Conservation (phyloP, 108 stramenopile genomes). For the Cafeteria roenbergensis region DNA sequence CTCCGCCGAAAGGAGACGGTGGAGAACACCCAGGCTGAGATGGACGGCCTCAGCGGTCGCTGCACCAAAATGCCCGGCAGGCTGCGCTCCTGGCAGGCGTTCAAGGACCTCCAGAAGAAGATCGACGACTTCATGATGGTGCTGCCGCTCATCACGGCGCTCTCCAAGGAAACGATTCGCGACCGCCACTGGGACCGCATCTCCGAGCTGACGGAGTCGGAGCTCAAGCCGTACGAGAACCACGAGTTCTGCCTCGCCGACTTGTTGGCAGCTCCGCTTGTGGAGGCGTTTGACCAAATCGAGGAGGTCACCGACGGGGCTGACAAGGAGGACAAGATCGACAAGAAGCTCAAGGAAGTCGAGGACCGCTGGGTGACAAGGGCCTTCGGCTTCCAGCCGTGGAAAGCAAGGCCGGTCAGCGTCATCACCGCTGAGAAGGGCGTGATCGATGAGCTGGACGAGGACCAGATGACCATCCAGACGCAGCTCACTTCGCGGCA, state of each 20-base stretch:
- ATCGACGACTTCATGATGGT: constrained; percentile 38
- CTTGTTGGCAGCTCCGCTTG: constrained; percentile 6
- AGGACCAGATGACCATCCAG: constrained; percentile 47
- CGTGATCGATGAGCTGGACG: constrained; percentile 49
- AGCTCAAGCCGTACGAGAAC: constrained; percentile 21
- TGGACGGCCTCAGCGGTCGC: constrained; percentile 31
- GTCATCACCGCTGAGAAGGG: constrained; percentile 24
- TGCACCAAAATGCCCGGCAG: constrained; percentile 44
- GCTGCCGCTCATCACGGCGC: constrained; percentile 40
- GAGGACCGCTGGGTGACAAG: constrained; percentile 36
- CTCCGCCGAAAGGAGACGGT: constrained; percentile 26
- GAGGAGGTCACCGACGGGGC: constrained; percentile 48
- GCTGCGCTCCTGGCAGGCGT: constrained; percentile 45
- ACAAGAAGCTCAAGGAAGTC: constrained; percentile 35
- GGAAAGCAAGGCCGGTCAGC: constrained; percentile 32
- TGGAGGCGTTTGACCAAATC: constrained; percentile 17
- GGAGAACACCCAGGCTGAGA: constrained; percentile 26
- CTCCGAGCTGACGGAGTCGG: not conserved
- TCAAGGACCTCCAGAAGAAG: constrained; percentile 23
- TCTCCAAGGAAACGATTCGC: constrained; percentile 41
- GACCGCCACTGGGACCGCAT: constrained; percentile 48
- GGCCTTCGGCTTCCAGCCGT: constrained; percentile 32
- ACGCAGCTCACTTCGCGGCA: constrained; percentile 40
- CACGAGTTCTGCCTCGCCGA: constrained; percentile 12
- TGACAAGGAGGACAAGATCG: constrained; percentile 49